Base-by-base conservation (phyloP, 441 rosid genomes). In the Codiaeum variegatum region DNA sequence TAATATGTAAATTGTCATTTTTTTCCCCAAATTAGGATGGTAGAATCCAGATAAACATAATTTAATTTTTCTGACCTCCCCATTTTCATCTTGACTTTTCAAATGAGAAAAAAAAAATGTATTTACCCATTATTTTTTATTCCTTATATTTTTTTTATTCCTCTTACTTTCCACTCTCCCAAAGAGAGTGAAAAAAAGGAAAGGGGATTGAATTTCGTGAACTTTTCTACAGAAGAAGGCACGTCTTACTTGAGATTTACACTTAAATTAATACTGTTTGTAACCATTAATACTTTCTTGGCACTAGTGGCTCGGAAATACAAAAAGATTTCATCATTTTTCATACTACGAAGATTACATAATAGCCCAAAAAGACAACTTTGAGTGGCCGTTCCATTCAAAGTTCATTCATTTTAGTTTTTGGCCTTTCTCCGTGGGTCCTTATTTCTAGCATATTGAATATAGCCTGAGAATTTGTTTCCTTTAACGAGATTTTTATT, bases 281-380 rank as follows among this genome's bases (percentile, higher is more conserved):
- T 18, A 19, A 16, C 6, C 7, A 52, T 6, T 6, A 19, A 11
- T 6, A 19, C 56, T 51, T 51, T 49, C 21, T 19, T 49, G 0
- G 6, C 18, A 5, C 23, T 6, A 0, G 13, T 54, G 59, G 59
- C 59, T 54, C 59, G 28, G 59, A 54, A 54, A 21, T 21, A 54
- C 59, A 54, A 54, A 29, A 54, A 54, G 59, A 54, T 54, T 54
- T n/a, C n/a, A n/a, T n/a, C 29, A 54, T 54, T 23, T n/a, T n/a
- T n/a, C n/a, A 19, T 3, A 1, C 10, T n/a, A 52, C 7, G 15
- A 19, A 52, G 24, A n/a, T 0, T n/a, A 19, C 9, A 0, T 6
- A 11, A 2, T 6, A 6, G 8, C 56, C 23, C 24, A 52, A 52
- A 52, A 52, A 19, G 24, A 52, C 56, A 52, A 52, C 21, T 52